Evolutionary conservation across 208 protist species (phyloP), one percentile per base, ranked within the genome.

Genomic region (Wallacemonas sp.): DNA sequence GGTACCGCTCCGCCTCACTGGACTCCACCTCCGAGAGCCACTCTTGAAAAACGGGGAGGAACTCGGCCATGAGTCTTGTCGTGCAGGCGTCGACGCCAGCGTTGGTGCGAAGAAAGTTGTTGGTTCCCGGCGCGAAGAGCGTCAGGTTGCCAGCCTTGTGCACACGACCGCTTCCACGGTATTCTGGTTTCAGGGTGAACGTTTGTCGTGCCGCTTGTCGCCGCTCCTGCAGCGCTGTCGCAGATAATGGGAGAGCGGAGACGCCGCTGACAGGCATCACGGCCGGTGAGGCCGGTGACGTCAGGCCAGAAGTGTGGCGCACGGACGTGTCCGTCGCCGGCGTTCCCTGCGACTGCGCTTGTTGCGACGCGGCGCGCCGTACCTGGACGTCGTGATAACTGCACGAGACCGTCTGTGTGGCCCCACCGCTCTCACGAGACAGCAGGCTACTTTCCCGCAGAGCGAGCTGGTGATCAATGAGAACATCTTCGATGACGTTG

Each of bases 71-170:
- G 53, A 75, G 27, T 29, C 71, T 59, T 53, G 5, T 60, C 24
- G 81, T 76, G 61, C 81, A 87, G 44, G 21, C 46, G 44, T 58
- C 57, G n/a, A 79, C 83, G 22, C 84, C 75, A 2, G 64, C 64
- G 36, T 74, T 63, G 1, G 75, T 79, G 46, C 78, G 54, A 13
- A 79, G 39, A 27, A 71, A 71, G 24, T 78, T 70, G 63, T 91
- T 91, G 36, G 58, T 70, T 8, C 78, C 80, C 1, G 78, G 63
- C 5, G 75, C 63, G 52, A 85, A 91, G 63, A 74, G 81, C 9
- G 65, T 70, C 5, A 86, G 67, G 63, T 83, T 68, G 42, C 70
- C 78, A 24, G 64, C 77, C 48, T 58, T 37, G 62, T 80, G 76
- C 2, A 90, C 61, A 12, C 66, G 54, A 26, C 78, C 80, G 58